Evolutionary conservation across 2,329 filamentous ascomycete genomes (phyloP), one percentile per base, ranked within the genome.

Genomic region (Botrytis fabae): DNA sequence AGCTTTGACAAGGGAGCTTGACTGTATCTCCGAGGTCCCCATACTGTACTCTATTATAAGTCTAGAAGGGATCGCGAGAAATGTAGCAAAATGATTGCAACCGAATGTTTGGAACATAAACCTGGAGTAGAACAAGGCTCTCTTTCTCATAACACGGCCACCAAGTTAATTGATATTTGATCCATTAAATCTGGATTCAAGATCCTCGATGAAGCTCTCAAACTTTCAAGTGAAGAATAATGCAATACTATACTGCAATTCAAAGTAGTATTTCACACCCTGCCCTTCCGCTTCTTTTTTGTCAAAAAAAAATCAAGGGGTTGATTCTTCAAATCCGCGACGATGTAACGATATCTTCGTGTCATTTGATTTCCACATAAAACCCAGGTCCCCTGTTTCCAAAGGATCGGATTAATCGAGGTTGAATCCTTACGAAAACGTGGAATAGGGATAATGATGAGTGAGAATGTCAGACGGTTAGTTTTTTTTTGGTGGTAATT

Each of bases 351-450:
- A 46, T 69, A 32, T 61, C 40, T 57, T 69, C 16, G 51, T 69
- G 32, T 48, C 54, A 69, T 60, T 69, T 72, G 40, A 72, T 69
- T 72, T 72, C 42, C 70, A 69, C 63, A 61, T 69, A 28, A 60
- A 60, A 51, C 18, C 51, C 35, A 60, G 35, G 12, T 25, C 38
- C 70, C 70, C 38, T 35, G 54, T 40, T 61, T 22, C 7, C 22
- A 42, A 69, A 72, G 70, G 70, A 72, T 69, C 54, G 42, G 32
- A n/a, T 32, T 51, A 32, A 69, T 57, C 42, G 44, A 60, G 42
- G 48, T 72, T 44, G 14, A 32, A 72, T 72, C 63, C 70, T 72
- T 61, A 72, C 63, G 40, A 69, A 69, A 72, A 72, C 70, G 63
- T 72, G 70, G 70, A 61, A 71, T 42, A 40, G 59, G 46, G 62